Percentiles rank a stretch among this genome's conserved stretches.
phyloP scores from a whole-genome alignment of 139 green algal species.

The Asterochloris sp. region DNA sequence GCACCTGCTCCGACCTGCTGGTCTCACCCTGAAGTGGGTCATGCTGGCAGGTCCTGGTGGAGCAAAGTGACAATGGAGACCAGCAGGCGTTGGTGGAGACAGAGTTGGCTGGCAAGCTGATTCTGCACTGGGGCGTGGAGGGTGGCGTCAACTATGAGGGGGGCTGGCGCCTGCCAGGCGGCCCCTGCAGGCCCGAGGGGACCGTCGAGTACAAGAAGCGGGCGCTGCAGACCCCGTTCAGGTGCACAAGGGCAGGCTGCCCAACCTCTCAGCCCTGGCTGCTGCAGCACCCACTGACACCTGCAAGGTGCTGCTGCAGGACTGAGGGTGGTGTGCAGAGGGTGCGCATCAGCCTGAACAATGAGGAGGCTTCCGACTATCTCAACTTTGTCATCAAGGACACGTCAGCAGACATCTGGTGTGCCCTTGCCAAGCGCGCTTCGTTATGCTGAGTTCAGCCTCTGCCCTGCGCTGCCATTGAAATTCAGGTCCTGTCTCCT shows the following conservation, averaged over 20 bases:
- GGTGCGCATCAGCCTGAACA: conserved; percentile 39
- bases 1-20: not conserved
- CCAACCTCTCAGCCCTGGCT: too few relatives aligned
- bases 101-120: conserved; percentile 44
- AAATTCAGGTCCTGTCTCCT: too few relatives aligned
- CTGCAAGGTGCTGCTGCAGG: not conserved
- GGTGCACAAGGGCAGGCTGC: not conserved
- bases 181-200: conserved; percentile 57
- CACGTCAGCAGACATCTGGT: conserved; percentile 50
- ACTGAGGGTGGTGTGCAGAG: conserved; percentile 6
- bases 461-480: too few relatives aligned
- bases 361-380: conserved; percentile 69
- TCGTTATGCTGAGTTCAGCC: not conserved
- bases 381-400: conserved; percentile 98
- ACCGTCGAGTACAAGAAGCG: conserved; percentile 93
- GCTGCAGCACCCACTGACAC: not conserved
- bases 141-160: conserved; percentile 77
- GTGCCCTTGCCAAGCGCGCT: not conserved
- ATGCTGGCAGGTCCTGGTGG: conserved; percentile 13
- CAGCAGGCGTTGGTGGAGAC: conserved; percentile 47
- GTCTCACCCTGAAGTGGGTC: not conserved
- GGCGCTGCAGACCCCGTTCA: conserved; percentile 90
- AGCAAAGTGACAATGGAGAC: conserved; percentile 13
- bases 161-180: conserved; percentile 81
- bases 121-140: conserved; percentile 94